These are phyloP conservation scores for Chrysosphaeria jannelii DNA, from an alignment of 2,329 filamentous ascomycete species.

Conservation along the genomic window DNA sequence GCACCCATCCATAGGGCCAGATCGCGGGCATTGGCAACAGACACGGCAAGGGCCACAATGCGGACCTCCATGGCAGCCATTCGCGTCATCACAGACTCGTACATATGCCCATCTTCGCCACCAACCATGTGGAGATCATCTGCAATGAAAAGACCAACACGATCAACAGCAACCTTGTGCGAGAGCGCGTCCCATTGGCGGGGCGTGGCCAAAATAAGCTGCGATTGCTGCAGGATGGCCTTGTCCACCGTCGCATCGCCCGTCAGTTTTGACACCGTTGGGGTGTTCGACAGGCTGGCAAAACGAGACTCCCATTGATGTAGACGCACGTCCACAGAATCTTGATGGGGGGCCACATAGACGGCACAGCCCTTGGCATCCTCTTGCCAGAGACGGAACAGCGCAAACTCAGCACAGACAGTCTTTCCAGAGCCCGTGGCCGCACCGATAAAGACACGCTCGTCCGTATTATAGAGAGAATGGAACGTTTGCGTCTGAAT, in stretches of 20 bases:
- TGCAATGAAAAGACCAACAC: constrained; percentile 69
- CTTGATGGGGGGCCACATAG: constrained; percentile 84
- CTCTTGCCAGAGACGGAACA: constrained; percentile 65
- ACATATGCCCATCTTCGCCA: constrained; percentile 77
- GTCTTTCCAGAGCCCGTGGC: constrained; percentile 91
- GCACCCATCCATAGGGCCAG: constrained; percentile 95
- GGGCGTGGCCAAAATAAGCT: constrained; percentile 77
- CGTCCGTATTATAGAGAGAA: constrained; percentile 64
- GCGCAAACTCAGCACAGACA: constrained; percentile 77
- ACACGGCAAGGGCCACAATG: constrained; percentile 72
- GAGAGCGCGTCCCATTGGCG: constrained; percentile 90
- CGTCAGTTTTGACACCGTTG: constrained; percentile 70
- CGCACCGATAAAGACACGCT: constrained; percentile 83
- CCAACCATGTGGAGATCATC: constrained; percentile 89
- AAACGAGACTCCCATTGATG: constrained; percentile 70
- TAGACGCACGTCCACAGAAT: constrained; percentile 54
- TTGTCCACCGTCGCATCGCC: constrained; percentile 80
- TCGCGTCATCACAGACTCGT: constrained; percentile 88
- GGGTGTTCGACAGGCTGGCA: constrained; percentile 40
- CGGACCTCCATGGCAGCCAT: constrained; percentile 80
- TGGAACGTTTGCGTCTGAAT: constrained; percentile 96
- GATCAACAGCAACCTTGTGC: constrained; percentile 77
- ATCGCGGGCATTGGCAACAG: constrained; percentile 73
- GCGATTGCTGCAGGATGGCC: constrained; percentile 59
- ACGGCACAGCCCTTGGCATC: constrained; percentile 24